Conservation (phyloP, 257 asterid genomes). For the Fraxinus quadrangulata region DNA sequence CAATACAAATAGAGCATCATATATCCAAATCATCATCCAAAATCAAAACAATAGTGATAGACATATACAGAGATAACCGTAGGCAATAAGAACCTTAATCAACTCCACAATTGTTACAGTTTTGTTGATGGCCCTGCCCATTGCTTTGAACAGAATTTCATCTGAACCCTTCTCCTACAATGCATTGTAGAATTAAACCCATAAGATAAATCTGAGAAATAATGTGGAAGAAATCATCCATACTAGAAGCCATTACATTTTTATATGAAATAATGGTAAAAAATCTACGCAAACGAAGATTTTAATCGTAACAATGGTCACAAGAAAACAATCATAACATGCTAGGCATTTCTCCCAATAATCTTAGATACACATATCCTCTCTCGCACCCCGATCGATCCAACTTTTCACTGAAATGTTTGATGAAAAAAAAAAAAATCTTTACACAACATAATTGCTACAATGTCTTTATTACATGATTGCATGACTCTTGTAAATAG, state of each 20-base stretch:
- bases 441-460: not conserved
- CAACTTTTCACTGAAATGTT: not conserved
- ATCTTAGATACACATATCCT: not conserved
- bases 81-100: slow-evolving; percentile 48
- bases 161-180: slow-evolving; percentile 63
- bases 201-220: not conserved
- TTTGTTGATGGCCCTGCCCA: slow-evolving; percentile 81
- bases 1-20: not conserved
- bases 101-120: slow-evolving; percentile 67
- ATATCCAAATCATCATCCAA: slow-evolving; percentile 21
- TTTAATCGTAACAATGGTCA: not conserved
- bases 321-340: not conserved
- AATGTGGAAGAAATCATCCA: not conserved
- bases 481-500: not conserved
- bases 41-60: not conserved
- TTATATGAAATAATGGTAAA: not conserved
- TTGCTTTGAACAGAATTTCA: slow-evolving; percentile 66
- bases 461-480: not conserved
- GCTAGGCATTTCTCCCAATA: not conserved
- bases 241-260: not conserved
- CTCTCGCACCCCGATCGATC: not conserved
- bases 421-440: not conserved
- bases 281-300: not conserved
- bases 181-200: not conserved
- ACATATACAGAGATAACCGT: not conserved